phyloP scores from a whole-genome alignment of 2,329 filamentous ascomycete genomes.

The Periconia macrospinosa region DNA sequence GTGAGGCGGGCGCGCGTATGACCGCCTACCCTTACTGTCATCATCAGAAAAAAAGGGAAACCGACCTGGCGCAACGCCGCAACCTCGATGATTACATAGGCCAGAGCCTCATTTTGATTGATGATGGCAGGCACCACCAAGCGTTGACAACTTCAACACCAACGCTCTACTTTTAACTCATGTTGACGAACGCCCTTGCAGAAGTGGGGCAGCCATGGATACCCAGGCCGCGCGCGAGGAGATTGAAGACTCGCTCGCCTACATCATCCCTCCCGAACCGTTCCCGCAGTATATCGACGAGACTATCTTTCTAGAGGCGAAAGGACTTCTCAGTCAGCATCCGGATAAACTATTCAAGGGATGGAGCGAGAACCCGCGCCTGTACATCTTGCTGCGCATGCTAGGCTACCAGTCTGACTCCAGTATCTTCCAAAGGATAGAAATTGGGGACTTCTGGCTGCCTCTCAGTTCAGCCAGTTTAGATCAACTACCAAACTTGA shows the following conservation, averaged over 20 bases:
- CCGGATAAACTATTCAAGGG: slow-evolving; percentile 9
- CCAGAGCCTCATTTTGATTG: not conserved
- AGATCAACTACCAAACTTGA: slow-evolving; percentile 8
- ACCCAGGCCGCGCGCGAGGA: slow-evolving; percentile 3
- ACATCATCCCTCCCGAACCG: slow-evolving; percentile 13
- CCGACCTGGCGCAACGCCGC: not conserved
- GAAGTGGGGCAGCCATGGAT: slow-evolving; percentile 6
- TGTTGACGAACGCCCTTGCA: not conserved
- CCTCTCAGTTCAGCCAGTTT: slow-evolving; percentile 8
- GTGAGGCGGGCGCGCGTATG: not conserved
- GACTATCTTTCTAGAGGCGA: slow-evolving; percentile 18
- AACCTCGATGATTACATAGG: not conserved
- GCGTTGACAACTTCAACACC: not conserved
- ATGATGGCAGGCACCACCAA: not conserved
- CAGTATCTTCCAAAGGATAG: slow-evolving; percentile 12
- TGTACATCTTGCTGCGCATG: slow-evolving; percentile 22
- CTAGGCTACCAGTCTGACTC: slow-evolving; percentile 16
- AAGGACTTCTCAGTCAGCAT: slow-evolving; percentile 12
- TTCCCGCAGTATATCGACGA: slow-evolving; percentile 21
- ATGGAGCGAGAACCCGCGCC: slow-evolving; percentile 18
- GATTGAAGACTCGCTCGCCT: slow-evolving; percentile 11
- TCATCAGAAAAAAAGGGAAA: not conserved
- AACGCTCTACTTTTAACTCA: not conserved
- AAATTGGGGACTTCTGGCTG: slow-evolving; percentile 18
- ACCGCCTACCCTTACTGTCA: not conserved